Conservation (phyloP, 176 grass and related monocot genomes). For the Canna indica region DNA sequence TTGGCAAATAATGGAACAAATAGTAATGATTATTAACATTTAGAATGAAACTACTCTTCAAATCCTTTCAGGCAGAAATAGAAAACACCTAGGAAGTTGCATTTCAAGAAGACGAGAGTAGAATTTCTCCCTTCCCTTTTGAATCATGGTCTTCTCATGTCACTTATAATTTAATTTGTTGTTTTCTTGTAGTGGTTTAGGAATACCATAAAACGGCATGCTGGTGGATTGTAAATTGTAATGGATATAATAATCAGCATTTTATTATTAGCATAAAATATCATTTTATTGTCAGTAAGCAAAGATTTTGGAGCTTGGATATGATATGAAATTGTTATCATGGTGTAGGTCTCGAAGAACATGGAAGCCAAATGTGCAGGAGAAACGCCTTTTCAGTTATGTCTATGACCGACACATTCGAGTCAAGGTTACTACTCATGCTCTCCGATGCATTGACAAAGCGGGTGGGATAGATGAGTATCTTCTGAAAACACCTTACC, state of each 20-base stretch:
- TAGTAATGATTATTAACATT: no score
- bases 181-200: not conserved
- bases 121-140: not conserved
- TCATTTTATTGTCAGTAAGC: not conserved
- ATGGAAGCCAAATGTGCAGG: slow-evolving; percentile 97
- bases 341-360: slow-evolving; percentile 63
- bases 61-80: no score
- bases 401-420: slow-evolving; percentile 78
- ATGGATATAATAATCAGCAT: not conserved
- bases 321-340: not conserved
- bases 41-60: no score
- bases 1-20: not conserved
- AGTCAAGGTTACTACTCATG: slow-evolving; percentile 82
- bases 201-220: not conserved
- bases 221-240: not conserved
- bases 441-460: slow-evolving; percentile 93
- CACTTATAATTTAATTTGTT: not conserved
- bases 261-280: not conserved
- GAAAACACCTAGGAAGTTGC: not conserved
- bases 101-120: not conserved
- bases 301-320: not conserved
- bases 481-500: slow-evolving; percentile 82
- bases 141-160: not conserved
- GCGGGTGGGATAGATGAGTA: slow-evolving; percentile 96
- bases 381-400: slow-evolving; percentile 94